Base-by-base conservation (phyloP, 2,329 filamentous ascomycete genomes). In the Penicillium crustosum region DNA sequence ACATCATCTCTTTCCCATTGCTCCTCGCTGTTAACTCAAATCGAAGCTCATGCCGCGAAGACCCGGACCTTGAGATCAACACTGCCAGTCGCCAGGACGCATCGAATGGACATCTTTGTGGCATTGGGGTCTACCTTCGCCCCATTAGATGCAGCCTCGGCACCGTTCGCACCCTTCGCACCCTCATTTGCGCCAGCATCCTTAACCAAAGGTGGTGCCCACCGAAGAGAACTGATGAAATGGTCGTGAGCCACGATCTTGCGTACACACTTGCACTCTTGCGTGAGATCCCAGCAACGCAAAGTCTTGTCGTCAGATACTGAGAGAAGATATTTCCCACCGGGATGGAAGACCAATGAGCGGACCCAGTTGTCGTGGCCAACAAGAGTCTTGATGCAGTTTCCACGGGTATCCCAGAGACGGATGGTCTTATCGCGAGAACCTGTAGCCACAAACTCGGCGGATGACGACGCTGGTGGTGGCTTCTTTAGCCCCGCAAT, bases 281-380 rank as follows among this genome's bases (percentile, higher is more conserved):
- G 93, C 27, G 84, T 83, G 27, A 97, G 79, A 77, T 97, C 93
- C 93, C 93, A 97, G 79, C 93, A 97, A 55, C 93, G 83, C 59
- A 97, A 82, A 5, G 91, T 93, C 78, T 94, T 96, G 78, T 97
- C 93, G 72, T 97, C 93, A 17, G 89, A 85, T 21, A 89, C 90
- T 7, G 89, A 93, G 6, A 97, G 78, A 1, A 97, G 82, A 69
- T 94, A 97, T 75, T 93, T 95, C 43, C 93, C 93, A 9, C 91
- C 90, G 0, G 93, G 93, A 68, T 97, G 93, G 73, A 96, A 97
- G 10, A 91, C 86, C 6, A 97, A 76, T 0, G 84, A 89, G 33
- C 91, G 86, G 9, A 97, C 86, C 93, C 93, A 97, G 72, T 97
- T 97, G 73, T 97, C 93, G 72, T 97, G 93, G 2, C 93, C 93